Conservation (phyloP, 345 rosid species). For the Rhodamnia argentea region DNA sequence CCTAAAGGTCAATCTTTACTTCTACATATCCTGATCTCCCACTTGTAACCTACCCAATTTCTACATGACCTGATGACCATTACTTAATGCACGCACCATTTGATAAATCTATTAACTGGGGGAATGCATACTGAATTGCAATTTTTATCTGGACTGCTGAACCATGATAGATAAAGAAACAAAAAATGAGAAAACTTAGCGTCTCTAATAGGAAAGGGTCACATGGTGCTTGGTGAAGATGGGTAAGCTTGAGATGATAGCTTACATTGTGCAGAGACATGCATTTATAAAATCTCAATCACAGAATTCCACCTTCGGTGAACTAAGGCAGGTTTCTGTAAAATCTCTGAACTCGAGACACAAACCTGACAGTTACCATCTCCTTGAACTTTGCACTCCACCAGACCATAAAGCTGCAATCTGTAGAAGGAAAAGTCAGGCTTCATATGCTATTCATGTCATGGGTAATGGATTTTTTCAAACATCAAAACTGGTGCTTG, state of each 20-base stretch:
- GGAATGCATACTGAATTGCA: background rate
- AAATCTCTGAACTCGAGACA: background rate
- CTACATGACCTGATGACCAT: background rate
- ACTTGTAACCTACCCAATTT: background rate
- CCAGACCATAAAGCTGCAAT: slow-evolving; percentile 52
- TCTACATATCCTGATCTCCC: background rate
- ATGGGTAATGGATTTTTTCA: background rate
- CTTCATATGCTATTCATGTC: background rate
- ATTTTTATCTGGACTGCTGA: background rate
- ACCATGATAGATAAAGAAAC: background rate
- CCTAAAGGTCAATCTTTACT: background rate
- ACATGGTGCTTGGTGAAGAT: background rate
- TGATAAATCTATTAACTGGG: background rate
- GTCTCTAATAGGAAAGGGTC: background rate
- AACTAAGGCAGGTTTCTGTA: background rate
- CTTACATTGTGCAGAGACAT: background rate
- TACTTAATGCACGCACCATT: background rate
- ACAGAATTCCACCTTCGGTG: background rate
- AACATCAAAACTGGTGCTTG: background rate
- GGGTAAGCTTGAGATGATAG: background rate
- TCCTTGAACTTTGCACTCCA: slow-evolving; percentile 58
- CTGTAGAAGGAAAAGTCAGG: slow-evolving; percentile 10
- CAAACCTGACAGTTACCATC: slow-evolving; percentile 70
- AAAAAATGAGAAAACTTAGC: background rate
- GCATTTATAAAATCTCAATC: background rate